A percentile compares a stretch with the other conserved stretches of the same genome.
Conservation (phyloP, 2,329 filamentous ascomycete genomes). For the Talaromyces verruculosus region DNA sequence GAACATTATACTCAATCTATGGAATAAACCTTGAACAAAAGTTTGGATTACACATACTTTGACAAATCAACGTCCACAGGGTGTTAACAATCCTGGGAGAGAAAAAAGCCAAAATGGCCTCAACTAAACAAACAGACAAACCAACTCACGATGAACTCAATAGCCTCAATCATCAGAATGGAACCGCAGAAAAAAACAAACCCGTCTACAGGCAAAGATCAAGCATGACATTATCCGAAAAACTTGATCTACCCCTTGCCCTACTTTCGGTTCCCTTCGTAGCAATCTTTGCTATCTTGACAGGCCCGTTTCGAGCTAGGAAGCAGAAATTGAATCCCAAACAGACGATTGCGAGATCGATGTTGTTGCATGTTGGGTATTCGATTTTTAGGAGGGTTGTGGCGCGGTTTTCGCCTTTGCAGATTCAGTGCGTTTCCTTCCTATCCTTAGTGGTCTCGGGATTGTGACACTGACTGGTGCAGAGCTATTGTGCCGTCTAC, state of each 20-base stretch:
- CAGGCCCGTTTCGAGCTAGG: constrained; percentile 18
- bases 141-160: constrained; percentile 3
- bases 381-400: constrained; percentile 36
- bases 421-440: constrained; percentile 33
- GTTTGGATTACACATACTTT: background rate
- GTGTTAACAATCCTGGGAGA: background rate
- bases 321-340: constrained; percentile 20
- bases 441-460: background rate
- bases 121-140: background rate
- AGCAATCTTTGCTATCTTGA: constrained; percentile 16
- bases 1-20: background rate
- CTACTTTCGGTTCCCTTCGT: constrained; percentile 15
- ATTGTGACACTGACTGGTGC: background rate
- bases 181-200: background rate
- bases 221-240: constrained; percentile 15
- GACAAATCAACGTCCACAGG: background rate
- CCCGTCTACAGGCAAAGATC: constrained; percentile 11
- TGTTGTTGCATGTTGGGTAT: constrained; percentile 38
- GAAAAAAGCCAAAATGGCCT: background rate
- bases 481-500: constrained; percentile 16
- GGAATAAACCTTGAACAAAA: background rate
- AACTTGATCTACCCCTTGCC: constrained; percentile 14
- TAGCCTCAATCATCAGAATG: background rate
- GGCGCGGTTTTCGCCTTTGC: constrained; percentile 29
- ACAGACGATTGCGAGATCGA: constrained; percentile 27